Percentiles rank a stretch among this genome's conserved stretches.
These are phyloP conservation scores for Tetrapisispora arboricola DNA, from an alignment of 805 yeast species.

Conservation along the genomic window DNA sequence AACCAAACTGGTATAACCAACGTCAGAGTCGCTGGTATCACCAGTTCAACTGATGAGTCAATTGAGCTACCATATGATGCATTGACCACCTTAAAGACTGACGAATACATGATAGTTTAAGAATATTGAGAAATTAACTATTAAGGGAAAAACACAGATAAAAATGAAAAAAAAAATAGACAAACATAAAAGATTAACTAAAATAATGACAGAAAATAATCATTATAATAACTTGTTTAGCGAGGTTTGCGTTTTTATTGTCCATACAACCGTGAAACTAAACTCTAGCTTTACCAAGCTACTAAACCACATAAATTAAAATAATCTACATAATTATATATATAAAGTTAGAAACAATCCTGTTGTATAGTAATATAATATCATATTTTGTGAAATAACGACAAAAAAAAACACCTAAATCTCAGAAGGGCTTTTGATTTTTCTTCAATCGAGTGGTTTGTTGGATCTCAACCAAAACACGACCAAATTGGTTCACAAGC, in stretches of 20 bases:
- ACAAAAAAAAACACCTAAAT: too few relatives aligned
- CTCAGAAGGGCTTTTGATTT: too few relatives aligned
- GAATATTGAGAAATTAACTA: background rate
- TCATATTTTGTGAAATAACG: background rate
- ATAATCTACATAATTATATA: background rate
- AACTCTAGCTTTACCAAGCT: too few relatives aligned
- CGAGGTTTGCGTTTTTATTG: too few relatives aligned
- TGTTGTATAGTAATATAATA: conserved; percentile 3
- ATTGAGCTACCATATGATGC: conserved; percentile 63
- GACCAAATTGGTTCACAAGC: too few relatives aligned
- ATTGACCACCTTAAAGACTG: conserved; percentile 46
- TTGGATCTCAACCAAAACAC: too few relatives aligned
- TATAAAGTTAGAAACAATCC: conserved; percentile 2
- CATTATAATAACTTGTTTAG: too few relatives aligned
- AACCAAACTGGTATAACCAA: conserved; percentile 43
- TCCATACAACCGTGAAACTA: too few relatives aligned
- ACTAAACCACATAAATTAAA: background rate
- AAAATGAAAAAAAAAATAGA: background rate
- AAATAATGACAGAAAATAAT: background rate
- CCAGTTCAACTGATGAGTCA: conserved; percentile 37
- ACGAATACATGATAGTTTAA: conserved; percentile 45
- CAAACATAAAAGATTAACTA: too few relatives aligned
- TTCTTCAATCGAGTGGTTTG: too few relatives aligned
- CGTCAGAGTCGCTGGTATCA: conserved; percentile 53
- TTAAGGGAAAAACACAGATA: background rate